Evolutionary conservation across 2,329 filamentous ascomycete species (phyloP), one percentile per base, ranked within the genome.

Genomic region (Cordyceps farinosa): DNA sequence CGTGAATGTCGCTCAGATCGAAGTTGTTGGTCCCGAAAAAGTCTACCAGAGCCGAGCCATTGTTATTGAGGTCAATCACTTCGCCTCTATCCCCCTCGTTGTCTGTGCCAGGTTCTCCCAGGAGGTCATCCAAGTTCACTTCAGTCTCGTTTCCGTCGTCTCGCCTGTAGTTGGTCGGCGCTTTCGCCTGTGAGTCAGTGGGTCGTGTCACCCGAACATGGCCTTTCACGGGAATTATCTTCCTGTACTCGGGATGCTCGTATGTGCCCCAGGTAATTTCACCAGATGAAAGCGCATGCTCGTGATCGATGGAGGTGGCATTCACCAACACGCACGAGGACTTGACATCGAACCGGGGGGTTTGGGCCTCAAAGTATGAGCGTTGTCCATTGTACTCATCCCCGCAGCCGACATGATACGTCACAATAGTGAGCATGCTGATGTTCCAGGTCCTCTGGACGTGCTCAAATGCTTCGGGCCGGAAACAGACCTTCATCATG

Each of bases 241-340:
- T 40, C 42, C 36, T 57, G 13, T 58, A n/a, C 17, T 51, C 32
- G 27, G 61, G 61, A 38, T 63, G 42, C 34, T 40, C 36, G 38
- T 63, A 63, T 3, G 38, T 63, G 17, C 61, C 61, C 61, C 61
- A 63, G n/a, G 44, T 40, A 34, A 63, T 27, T 9, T 63, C 61
- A 17, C 61, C 61, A 51, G 61, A 63, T 15, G 56, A 52, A 22
- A 63, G 45, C 5, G 61, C 61, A 29, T 56, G 40, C 7, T 56
- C 30, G 27, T 63, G 38, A 7, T 57, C 15, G 30, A 63, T 51
- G 29, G 29, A n/a, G 2, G 30, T 45, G n/a, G 36, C 27, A 22
- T 51, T 38, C 27, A 57, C 45, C 3, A 22, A 15, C 6, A 63
- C 42, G 36, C 61, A 63, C 44, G 42, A 7, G 34, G 55, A 27